These are phyloP conservation scores for Trichoderma arundinaceum DNA, from an alignment of 2,329 filamentous ascomycete species.

Conservation along the genomic window DNA sequence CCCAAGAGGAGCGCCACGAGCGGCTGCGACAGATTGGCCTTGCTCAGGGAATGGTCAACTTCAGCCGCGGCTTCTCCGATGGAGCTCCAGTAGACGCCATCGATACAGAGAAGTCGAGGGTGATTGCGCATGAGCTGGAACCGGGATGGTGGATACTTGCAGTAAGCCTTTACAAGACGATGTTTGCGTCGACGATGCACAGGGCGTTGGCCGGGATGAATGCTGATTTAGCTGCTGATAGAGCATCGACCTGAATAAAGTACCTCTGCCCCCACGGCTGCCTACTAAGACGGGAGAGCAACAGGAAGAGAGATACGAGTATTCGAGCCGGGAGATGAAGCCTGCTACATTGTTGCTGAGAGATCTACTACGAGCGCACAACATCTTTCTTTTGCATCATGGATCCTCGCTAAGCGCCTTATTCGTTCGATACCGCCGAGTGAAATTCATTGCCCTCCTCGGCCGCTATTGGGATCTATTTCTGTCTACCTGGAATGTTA, in stretches of 20 bases:
- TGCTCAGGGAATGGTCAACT: conserved; percentile 94
- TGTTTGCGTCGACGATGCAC: not conserved
- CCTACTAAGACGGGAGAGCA: conserved; percentile 50
- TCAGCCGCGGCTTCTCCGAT: conserved; percentile 84
- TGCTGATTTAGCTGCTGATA: conserved; percentile 34
- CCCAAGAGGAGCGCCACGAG: conserved; percentile 77
- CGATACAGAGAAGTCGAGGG: conserved; percentile 86
- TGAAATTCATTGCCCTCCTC: conserved; percentile 74
- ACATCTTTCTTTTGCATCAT: conserved; percentile 87
- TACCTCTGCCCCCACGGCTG: conserved; percentile 64
- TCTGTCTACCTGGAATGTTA: conserved; percentile 80
- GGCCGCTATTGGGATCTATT: conserved; percentile 80
- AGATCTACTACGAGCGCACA: conserved; percentile 82
- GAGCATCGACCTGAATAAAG: conserved; percentile 75
- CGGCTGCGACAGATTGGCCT: conserved; percentile 90
- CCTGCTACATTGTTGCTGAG: conserved; percentile 77
- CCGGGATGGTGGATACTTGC: conserved; percentile 94
- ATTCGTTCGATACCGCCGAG: conserved; percentile 65
- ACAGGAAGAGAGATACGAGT: conserved; percentile 65
- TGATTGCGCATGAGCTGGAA: conserved; percentile 87
- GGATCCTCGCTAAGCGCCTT: conserved; percentile 74
- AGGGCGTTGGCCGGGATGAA: not conserved
- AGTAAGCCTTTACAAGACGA: conserved; percentile 58
- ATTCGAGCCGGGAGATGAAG: conserved; percentile 88
- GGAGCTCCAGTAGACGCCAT: conserved; percentile 79